Evolutionary conservation across 2,329 filamentous ascomycete genomes (phyloP).

Genomic region (Trichoderma koningii): DNA sequence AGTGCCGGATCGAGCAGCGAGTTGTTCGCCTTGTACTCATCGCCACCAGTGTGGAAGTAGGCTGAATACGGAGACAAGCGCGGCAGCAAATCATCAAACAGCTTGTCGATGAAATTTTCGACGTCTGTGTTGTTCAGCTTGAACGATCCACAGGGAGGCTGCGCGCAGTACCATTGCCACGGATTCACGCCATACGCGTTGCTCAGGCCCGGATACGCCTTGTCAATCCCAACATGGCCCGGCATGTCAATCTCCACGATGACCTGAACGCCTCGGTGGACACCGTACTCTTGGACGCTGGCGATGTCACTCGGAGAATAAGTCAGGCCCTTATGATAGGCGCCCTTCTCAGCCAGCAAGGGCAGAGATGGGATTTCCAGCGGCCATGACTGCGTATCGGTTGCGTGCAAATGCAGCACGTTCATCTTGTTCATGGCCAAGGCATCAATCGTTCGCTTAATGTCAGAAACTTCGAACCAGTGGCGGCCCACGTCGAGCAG

Average conservation of each 20-base stretch:
- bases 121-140: constrained; percentile 75
- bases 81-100: constrained; percentile 77
- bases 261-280: constrained; percentile 58
- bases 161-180: constrained; percentile 60
- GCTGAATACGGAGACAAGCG: constrained; percentile 67
- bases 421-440: constrained; percentile 82
- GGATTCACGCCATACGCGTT: constrained; percentile 58
- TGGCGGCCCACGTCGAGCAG: constrained; percentile 77
- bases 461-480: constrained; percentile 67
- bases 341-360: constrained; percentile 69
- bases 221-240: constrained; percentile 56
- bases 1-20: constrained; percentile 71
- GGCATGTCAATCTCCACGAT: constrained; percentile 65
- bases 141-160: constrained; percentile 70
- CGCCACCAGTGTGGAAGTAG: constrained; percentile 85
- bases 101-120: constrained; percentile 67
- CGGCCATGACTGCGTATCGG: constrained; percentile 84
- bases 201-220: constrained; percentile 56
- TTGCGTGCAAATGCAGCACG: constrained; percentile 76
- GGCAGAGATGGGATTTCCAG: constrained; percentile 75
- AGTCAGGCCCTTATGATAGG: constrained; percentile 66
- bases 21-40: constrained; percentile 76
- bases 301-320: constrained; percentile 68
- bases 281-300: constrained; percentile 71
- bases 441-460: constrained; percentile 75